Evolutionary conservation across 2,329 filamentous ascomycete species (phyloP), one percentile per base, ranked within the genome.

Genomic region (Penicillium psychrosexuale): DNA sequence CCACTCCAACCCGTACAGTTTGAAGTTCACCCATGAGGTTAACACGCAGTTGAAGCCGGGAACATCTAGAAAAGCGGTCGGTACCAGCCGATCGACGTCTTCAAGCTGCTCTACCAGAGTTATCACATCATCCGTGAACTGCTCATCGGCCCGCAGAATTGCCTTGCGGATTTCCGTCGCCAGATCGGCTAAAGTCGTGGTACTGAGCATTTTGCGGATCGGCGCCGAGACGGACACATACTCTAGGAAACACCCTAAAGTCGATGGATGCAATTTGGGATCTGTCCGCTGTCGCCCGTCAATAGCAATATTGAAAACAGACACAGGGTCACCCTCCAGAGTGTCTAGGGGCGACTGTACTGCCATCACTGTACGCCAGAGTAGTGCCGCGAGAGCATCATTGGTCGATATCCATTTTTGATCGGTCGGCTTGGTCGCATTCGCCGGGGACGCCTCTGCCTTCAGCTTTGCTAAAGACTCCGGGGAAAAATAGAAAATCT

Each of bases 181-280:
- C 13, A 73, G 59, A 44, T 72, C 68, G 3, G 70, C 71, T 8
- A 77, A 51, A 49, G 51, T 68, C 9, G 61, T 36, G n/a, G 61
- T 46, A 3, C 56, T 53, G 13, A 73, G 62, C 51, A 74, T 71
- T 52, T 67, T 62, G 8, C 63, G 61, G 15, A 66, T 59, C 0
- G 63, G 49, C 11, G 24, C 40, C 2, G 51, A 54, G 8, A 69
- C 64, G 7, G 65, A 65, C 2, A 73, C 64, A 55, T 71, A 76
- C 39, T 72, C 73, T 11, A 77, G 64, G 52, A 74, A 75, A 51
- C 74, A 75, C 7, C 74, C 75, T 24, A 76, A 61, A 0, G 72
- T 74, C 2, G 66, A 62, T 2, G 69, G 67, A 47, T 75, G 69
- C 3, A 76, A 61, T 0, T 62, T 66, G 17, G 69, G 70, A 42